These are phyloP conservation scores for Lentinula lateritia DNA, from an alignment of 768 basidiomycete genomes.

Conservation along the genomic window DNA sequence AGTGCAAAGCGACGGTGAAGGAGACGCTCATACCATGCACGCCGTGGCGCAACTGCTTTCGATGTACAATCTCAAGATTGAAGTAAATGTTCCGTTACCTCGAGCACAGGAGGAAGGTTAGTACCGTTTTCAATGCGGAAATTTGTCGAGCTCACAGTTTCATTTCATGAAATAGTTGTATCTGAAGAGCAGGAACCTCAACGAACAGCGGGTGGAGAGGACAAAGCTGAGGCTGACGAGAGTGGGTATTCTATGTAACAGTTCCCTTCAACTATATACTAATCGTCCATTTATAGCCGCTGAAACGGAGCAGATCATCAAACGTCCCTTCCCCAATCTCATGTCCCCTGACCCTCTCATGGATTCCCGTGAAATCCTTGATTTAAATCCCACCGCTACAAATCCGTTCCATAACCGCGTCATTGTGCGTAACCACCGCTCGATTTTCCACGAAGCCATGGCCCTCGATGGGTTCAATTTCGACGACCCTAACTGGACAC, in stretches of 20 bases:
- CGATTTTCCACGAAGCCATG: constrained; percentile 48
- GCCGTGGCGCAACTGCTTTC: neutral
- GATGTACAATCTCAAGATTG: neutral
- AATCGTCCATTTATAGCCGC: neutral
- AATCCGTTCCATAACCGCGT: constrained; percentile 56
- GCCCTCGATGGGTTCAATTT: constrained; percentile 26
- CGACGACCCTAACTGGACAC: constrained; percentile 11
- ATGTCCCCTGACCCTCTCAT: constrained; percentile 57
- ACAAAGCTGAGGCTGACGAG: neutral
- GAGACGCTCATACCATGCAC: neutral
- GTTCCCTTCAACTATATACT: neutral
- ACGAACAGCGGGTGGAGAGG: neutral
- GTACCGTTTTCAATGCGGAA: neutral
- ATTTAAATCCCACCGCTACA: constrained; percentile 47
- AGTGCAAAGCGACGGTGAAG: neutral
- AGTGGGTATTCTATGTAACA: neutral
- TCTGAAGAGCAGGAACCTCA: neutral
- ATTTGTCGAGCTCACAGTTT: neutral
- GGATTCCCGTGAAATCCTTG: constrained; percentile 52
- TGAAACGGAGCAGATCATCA: constrained; percentile 8
- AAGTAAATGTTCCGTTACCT: neutral
- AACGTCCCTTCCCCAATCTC: constrained; percentile 46
- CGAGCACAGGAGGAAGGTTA: neutral
- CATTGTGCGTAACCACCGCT: constrained; percentile 65
- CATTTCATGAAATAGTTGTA: neutral